phyloP scores from a whole-genome alignment of 176 grass and related monocot species.

The Aechmea fasciata region DNA sequence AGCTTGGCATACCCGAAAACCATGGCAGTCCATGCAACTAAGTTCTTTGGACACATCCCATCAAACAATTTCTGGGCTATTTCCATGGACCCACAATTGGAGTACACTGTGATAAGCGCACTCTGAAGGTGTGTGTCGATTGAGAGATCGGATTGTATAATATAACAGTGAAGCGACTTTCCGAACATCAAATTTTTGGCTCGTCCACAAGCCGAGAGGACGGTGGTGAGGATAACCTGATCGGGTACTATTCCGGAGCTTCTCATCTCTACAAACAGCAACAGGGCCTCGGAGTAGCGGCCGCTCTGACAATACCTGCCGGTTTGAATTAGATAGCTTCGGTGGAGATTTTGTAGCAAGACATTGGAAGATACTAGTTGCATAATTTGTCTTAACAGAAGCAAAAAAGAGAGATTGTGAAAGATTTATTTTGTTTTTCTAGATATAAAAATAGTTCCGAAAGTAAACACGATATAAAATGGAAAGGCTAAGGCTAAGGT shows the following conservation, averaged over 20 bases:
- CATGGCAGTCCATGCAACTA: constrained; percentile 60
- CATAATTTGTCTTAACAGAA: neutral
- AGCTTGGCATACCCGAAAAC: constrained; percentile 69
- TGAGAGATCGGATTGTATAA: constrained; percentile 39
- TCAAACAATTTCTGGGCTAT: constrained; percentile 55
- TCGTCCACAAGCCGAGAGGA: constrained; percentile 53
- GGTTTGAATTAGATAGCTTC: constrained; percentile 24
- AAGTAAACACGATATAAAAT: too few species aligned
- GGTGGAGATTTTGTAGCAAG: constrained; percentile 11
- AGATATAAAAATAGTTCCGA: too few species aligned
- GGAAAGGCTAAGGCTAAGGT: neutral
- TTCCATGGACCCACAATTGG: constrained; percentile 46
- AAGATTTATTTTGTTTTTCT: too few species aligned
- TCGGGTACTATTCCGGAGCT: constrained; percentile 58
- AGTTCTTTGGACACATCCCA: constrained; percentile 30
- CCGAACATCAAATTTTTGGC: constrained; percentile 36
- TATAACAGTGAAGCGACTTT: constrained; percentile 52
- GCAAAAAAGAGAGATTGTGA: neutral
- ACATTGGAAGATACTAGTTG: neutral
- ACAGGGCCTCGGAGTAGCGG: constrained; percentile 50
- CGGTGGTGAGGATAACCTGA: constrained; percentile 51
- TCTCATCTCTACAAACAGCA: constrained; percentile 70
- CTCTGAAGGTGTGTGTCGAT: constrained; percentile 43
- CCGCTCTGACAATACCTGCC: constrained; percentile 62
- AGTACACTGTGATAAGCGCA: constrained; percentile 64